These are phyloP conservation scores for Chalciporus sp. DNA, from an alignment of 1,284 basidiomycete species.

Conservation along the genomic window DNA sequence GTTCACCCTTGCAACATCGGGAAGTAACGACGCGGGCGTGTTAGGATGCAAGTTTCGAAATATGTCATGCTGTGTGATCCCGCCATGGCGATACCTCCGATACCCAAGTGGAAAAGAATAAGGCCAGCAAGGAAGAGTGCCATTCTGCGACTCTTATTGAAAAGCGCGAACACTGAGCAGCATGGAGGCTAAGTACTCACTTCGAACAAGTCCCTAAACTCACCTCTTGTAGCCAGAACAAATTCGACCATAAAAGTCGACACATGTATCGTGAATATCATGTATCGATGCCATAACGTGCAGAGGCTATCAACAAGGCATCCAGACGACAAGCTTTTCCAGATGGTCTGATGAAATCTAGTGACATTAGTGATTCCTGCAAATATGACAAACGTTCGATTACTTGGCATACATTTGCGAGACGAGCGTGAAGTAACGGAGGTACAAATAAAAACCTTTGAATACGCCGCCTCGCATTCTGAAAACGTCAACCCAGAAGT, in stretches of 20 bases:
- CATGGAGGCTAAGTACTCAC: neutral
- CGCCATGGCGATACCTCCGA: neutral
- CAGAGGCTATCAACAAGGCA: slow-evolving; percentile 10
- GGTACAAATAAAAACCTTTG: slow-evolving; percentile 29
- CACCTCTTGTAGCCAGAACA: slow-evolving; percentile 23
- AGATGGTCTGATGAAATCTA: slow-evolving; percentile 14
- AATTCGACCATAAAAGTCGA: slow-evolving; percentile 11
- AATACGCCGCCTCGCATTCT: slow-evolving; percentile 16
- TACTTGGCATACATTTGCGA: slow-evolving; percentile 17
- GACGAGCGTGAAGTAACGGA: slow-evolving; percentile 18
- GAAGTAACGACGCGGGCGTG: neutral
- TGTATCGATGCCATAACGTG: slow-evolving; percentile 18
- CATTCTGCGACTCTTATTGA: slow-evolving; percentile 21
- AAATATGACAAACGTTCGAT: no score
- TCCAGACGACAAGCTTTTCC: slow-evolving; percentile 15
- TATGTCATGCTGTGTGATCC: neutral
- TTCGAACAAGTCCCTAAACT: neutral
- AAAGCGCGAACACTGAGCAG: slow-evolving; percentile 26
- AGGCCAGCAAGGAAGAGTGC: slow-evolving; percentile 11
- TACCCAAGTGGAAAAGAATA: slow-evolving; percentile 12
- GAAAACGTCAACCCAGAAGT: neutral
- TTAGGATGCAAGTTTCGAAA: slow-evolving; percentile 17
- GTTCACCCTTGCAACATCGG: neutral
- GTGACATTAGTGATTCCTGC: neutral
- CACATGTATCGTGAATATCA: slow-evolving; percentile 1